A percentile compares a stretch with the other conserved stretches of the same genome.
These are phyloP conservation scores for Neurospora sp. DNA, from an alignment of 495 filamentous ascomycete genomes.

Conservation along the genomic window DNA sequence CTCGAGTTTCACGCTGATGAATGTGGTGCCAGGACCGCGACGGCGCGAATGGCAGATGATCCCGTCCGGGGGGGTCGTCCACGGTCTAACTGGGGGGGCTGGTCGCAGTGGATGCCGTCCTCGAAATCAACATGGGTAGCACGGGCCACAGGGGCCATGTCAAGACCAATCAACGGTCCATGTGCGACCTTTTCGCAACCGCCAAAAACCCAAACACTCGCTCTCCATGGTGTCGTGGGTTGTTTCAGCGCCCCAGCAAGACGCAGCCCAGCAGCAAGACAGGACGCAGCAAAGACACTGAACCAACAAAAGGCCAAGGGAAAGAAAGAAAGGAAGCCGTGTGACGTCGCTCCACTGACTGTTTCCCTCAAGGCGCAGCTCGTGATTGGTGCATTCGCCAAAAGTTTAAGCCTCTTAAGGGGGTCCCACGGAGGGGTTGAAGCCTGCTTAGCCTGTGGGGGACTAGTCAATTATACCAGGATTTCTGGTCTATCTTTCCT, in stretches of 20 bases:
- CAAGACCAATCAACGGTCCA: neutral
- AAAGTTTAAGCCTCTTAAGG: conserved; percentile 6
- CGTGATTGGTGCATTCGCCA: conserved; percentile 14
- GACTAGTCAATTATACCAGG: neutral
- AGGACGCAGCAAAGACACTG: neutral
- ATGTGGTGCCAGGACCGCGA: neutral
- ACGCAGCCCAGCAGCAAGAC: neutral
- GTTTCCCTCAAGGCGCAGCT: neutral
- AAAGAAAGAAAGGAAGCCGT: neutral
- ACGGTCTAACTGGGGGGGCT: neutral
- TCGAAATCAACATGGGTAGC: neutral
- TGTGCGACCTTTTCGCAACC: neutral
- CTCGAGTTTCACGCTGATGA: neutral
- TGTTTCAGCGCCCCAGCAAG: neutral
- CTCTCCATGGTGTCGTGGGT: neutral
- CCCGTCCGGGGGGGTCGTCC: neutral
- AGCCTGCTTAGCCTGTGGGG: conserved; percentile 5
- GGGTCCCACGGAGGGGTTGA: conserved; percentile 5
- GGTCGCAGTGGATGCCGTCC: neutral
- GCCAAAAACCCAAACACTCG: neutral
- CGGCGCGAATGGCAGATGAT: neutral
- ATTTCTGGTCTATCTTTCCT: neutral
- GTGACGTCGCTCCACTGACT: conserved; percentile 11
- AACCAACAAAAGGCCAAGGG: neutral
- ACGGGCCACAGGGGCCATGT: neutral